Conservation (phyloP, 257 asterid species). For the Linderniella brevidens region DNA sequence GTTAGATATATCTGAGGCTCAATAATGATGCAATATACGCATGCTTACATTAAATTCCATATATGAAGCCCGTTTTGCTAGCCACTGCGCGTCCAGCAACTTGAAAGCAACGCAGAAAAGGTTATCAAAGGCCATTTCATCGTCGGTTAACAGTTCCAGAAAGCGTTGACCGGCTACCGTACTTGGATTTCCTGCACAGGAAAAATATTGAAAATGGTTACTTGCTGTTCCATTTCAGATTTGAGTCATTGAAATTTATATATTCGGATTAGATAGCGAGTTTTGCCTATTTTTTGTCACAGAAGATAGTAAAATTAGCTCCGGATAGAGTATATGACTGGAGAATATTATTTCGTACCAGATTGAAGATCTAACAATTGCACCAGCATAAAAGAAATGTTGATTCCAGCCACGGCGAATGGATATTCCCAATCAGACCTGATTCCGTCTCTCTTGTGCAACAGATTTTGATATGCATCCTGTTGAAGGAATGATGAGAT, state of each 20-base stretch:
- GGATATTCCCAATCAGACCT: constrained; percentile 99
- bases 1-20: not conserved
- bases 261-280: no score
- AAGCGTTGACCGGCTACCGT: constrained; percentile 56
- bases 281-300: no score
- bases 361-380: constrained; percentile 97
- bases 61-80: constrained; percentile 75
- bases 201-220: no score
- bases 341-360: constrained; percentile 22
- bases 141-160: constrained; percentile 42
- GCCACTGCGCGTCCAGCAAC: constrained; percentile 91
- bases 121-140: constrained; percentile 84
- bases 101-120: constrained; percentile 82
- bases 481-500: constrained; percentile 8
- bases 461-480: constrained; percentile 65
- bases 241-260: no score
- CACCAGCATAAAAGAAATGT: constrained; percentile 79
- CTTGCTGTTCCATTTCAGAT: no score
- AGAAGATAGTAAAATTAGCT: no score
- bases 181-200: constrained; percentile 46
- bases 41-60: constrained; percentile 80
- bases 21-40: not conserved
- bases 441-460: constrained; percentile 73
- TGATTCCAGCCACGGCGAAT: constrained; percentile 95
- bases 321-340: not conserved